phyloP scores from a whole-genome alignment of 768 basidiomycete species.

The Gyrodon lividus region DNA sequence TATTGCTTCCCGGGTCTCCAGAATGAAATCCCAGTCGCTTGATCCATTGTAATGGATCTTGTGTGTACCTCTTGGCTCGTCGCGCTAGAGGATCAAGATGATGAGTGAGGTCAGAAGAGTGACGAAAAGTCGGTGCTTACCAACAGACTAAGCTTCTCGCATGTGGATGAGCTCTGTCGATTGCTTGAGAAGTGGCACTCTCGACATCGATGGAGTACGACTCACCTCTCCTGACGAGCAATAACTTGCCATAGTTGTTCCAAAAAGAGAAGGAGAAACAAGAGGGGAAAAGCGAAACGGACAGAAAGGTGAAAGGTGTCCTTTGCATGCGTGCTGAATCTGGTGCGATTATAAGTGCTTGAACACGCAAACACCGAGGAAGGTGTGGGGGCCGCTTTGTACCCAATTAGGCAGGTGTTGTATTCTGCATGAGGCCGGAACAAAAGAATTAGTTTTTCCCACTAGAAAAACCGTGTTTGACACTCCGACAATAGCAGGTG shows the following conservation, averaged over 20 bases:
- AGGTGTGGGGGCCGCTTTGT: slow-evolving; percentile 20
- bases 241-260: slow-evolving; percentile 20
- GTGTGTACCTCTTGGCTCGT: slow-evolving; percentile 46
- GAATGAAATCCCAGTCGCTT: slow-evolving; percentile 68
- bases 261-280: background rate
- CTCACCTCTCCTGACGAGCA: slow-evolving; percentile 32
- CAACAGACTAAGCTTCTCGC: slow-evolving; percentile 14
- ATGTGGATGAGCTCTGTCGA: slow-evolving; percentile 23
- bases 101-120: background rate
- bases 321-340: slow-evolving; percentile 6
- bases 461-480: background rate
- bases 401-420: slow-evolving; percentile 32
- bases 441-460: slow-evolving; percentile 22
- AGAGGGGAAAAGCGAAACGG: background rate
- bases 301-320: slow-evolving; percentile 1
- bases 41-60: slow-evolving; percentile 63
- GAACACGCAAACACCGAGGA: slow-evolving; percentile 9
- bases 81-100: slow-evolving; percentile 19
- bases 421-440: slow-evolving; percentile 22
- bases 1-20: slow-evolving; percentile 49
- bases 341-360: slow-evolving; percentile 14
- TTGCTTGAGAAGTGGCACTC: slow-evolving; percentile 7
- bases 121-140: slow-evolving; percentile 10
- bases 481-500: no score
- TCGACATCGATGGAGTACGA: background rate